Conservation (phyloP, 441 rosid genomes). For the Capsella rubella region DNA sequence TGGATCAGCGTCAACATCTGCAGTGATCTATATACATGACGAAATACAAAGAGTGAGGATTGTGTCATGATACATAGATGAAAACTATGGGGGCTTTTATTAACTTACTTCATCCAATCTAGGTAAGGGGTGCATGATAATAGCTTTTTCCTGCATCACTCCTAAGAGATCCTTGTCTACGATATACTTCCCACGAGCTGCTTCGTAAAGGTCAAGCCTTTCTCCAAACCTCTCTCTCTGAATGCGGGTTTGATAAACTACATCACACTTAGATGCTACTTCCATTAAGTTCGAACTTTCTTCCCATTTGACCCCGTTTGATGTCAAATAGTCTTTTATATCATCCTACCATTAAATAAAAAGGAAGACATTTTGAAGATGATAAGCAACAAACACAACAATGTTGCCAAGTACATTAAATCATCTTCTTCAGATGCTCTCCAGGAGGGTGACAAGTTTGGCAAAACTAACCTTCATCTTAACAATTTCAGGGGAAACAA, state of each 20-base stretch:
- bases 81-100: background rate
- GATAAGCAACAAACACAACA: conserved; percentile 8
- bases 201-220: conserved; percentile 84
- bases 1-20: conserved; percentile 87
- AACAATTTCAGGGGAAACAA: conserved; percentile 92
- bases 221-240: conserved; percentile 92
- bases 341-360: conserved; percentile 66
- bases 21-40: conserved; percentile 59
- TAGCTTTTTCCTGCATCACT: conserved; percentile 87
- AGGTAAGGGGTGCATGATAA: conserved; percentile 96
- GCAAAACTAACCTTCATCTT: conserved; percentile 81
- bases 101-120: conserved; percentile 87
- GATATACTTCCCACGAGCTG: conserved; percentile 93
- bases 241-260: conserved; percentile 91
- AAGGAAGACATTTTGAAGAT: background rate
- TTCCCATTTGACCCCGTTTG: conserved; percentile 84
- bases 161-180: conserved; percentile 62
- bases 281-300: conserved; percentile 83
- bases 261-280: conserved; percentile 89
- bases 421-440: background rate
- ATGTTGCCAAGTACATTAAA: background rate
- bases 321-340: conserved; percentile 82
- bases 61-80: background rate
- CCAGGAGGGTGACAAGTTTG: background rate
- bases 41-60: background rate